Conservation (phyloP, 2,329 filamentous ascomycete genomes). For the Trichophyton rubrum region DNA sequence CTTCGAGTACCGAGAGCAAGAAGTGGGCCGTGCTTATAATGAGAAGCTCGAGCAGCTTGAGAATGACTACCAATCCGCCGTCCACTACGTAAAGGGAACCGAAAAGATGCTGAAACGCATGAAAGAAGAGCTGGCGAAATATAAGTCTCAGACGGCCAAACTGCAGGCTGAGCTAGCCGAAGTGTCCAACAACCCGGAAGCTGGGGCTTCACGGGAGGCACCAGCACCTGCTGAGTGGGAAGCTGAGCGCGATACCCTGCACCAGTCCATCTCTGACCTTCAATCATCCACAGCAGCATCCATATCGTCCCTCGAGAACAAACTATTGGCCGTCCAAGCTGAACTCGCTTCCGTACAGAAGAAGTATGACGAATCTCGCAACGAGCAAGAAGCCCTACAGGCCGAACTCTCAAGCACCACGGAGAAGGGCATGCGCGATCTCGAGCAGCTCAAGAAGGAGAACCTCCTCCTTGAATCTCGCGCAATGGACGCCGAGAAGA, state of each 20-base stretch:
- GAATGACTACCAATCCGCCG: slow-evolving; percentile 93
- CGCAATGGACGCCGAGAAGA: slow-evolving; percentile 79
- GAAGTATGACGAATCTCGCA: slow-evolving; percentile 56
- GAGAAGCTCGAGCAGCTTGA: slow-evolving; percentile 90
- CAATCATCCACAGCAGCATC: slow-evolving; percentile 57
- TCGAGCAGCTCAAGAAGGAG: slow-evolving; percentile 73
- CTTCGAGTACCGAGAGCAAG: slow-evolving; percentile 68
- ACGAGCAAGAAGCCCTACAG: slow-evolving; percentile 42
- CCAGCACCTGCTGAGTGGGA: slow-evolving; percentile 56
- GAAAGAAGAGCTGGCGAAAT: slow-evolving; percentile 89
- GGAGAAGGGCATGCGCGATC: slow-evolving; percentile 50
- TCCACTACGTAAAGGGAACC: slow-evolving; percentile 95
- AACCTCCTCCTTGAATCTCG: slow-evolving; percentile 70
- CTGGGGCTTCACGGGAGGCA: slow-evolving; percentile 30
- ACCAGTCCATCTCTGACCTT: slow-evolving; percentile 54
- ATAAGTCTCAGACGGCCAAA: slow-evolving; percentile 73
- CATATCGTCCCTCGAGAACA: slow-evolving; percentile 55
- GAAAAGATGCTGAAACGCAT: slow-evolving; percentile 99
- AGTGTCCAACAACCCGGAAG: slow-evolving; percentile 42
- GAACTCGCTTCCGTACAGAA: slow-evolving; percentile 54
- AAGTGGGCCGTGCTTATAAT: slow-evolving; percentile 78
- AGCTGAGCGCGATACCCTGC: slow-evolving; percentile 54
- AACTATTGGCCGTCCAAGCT: slow-evolving; percentile 55
- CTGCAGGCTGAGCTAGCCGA: slow-evolving; percentile 70
- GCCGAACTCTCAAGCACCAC: slow-evolving; percentile 45